Evolutionary conservation across 305 asterid species (phyloP), one percentile per base, ranked within the genome.

Genomic region (Lippia alba): DNA sequence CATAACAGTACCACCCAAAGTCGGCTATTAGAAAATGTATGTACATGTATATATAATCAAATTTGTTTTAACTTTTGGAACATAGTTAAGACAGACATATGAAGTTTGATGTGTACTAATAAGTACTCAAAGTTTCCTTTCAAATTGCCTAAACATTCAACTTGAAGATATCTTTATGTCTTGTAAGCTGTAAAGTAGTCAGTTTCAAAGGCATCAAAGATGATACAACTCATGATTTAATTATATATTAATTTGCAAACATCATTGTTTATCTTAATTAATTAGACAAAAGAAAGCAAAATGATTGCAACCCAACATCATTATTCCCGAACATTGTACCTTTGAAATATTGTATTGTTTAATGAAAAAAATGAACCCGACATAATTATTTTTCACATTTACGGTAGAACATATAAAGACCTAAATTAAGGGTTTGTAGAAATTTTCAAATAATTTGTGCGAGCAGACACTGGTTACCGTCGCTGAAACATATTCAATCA

Each of bases 181-280:
- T 71, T 80, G 74, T 80, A 74, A 77, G 74, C 67, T 80, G 74
- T 80, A 74, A 77, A 78, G 85, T 59, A 30, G 66, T 54, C 64
- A 73, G 70, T 71, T 74, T 36, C 56, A 71, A 67, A 77, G 66
- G 64, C 80, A 64, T 60, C 54, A 58, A 70, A 61, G 74, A 61
- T 62, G 69, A 77, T 76, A 64, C 64, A 46, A 74, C 57, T 67
- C 71, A 56, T 72, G n/a, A n/a, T n/a, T n/a, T 62, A 67, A 68
- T 58, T 67, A 63, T 41, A 62, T 63, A 67, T 57, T 57, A 62
- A 63, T 44, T 61, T 72, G 58, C 60, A 61, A 33, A 32, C 36
- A 24, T 39, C 12, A 36, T 8, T 2, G 9, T 36, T 4, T 8
- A 36, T 36, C 8, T 39, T 24, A 24, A 34, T 69, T 71, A 67